Percentiles rank a stretch among this genome's conserved stretches.
Evolutionary conservation across 2,329 filamentous ascomycete species (phyloP).

Genomic region (Pseudopithomyces maydicus): DNA sequence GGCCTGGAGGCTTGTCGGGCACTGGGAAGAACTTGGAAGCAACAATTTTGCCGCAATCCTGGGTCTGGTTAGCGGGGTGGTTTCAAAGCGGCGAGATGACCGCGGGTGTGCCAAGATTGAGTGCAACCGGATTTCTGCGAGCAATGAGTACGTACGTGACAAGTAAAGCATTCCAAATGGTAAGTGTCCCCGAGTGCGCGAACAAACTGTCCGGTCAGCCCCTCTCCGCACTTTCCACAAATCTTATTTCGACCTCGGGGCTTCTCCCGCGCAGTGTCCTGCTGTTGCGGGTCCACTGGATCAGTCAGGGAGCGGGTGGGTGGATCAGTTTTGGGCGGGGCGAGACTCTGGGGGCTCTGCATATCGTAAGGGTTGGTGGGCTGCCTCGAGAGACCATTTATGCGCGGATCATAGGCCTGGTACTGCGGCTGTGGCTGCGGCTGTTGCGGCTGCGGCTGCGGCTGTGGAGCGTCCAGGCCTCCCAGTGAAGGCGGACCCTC

Average conservation of each 20-base stretch:
- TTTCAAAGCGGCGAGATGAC: background rate
- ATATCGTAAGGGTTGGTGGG: constrained; percentile 36
- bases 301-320: constrained; percentile 36
- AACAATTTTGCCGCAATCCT: constrained; percentile 97
- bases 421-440: background rate
- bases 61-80: background rate
- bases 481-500: constrained; percentile 43
- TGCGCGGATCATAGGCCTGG: constrained; percentile 34
- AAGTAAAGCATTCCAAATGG: constrained; percentile 97
- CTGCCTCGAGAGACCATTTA: constrained; percentile 36
- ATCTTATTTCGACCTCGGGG: constrained; percentile 45
- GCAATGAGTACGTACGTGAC: constrained; percentile 66
- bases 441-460: constrained; percentile 11
- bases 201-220: constrained; percentile 93
- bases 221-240: constrained; percentile 85
- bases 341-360: constrained; percentile 26
- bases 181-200: constrained; percentile 91
- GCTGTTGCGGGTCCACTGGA: constrained; percentile 24
- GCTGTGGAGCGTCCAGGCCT: constrained; percentile 31
- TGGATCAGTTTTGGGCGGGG: constrained; percentile 28
- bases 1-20: constrained; percentile 83
- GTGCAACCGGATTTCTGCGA: background rate
- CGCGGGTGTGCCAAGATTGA: background rate
- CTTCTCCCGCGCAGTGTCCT: constrained; percentile 26
- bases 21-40: constrained; percentile 99